phyloP scores from a whole-genome alignment of 768 basidiomycete genomes.

The Russula lepida region DNA sequence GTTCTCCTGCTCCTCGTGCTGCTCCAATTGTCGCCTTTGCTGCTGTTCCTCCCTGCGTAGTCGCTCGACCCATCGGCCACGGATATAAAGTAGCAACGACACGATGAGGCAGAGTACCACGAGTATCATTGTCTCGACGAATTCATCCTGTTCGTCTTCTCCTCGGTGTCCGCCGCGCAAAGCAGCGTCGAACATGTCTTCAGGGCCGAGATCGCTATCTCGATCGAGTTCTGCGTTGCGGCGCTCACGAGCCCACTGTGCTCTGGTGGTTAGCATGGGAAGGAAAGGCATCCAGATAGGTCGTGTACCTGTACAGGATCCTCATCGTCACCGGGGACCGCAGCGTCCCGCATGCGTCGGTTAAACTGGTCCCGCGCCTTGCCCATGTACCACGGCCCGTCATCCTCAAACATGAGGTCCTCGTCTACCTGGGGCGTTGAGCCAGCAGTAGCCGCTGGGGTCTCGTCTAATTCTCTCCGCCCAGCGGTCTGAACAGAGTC shows the following conservation, averaged over 20 bases:
- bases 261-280: background rate
- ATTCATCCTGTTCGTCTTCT: constrained; percentile 60
- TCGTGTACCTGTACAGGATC: constrained; percentile 57
- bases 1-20: constrained; percentile 24
- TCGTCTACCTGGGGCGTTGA: constrained; percentile 23
- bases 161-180: constrained; percentile 51
- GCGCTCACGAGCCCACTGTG: constrained; percentile 71
- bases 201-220: constrained; percentile 68
- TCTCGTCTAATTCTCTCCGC: constrained; percentile 18
- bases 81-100: constrained; percentile 67
- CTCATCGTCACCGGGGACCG: constrained; percentile 46
- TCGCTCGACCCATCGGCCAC: constrained; percentile 68
- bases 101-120: constrained; percentile 65
- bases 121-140: constrained; percentile 72
- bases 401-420: constrained; percentile 36
- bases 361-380: constrained; percentile 76
- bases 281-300: background rate
- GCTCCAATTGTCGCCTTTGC: constrained; percentile 35
- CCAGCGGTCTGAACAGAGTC: constrained; percentile 1
- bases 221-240: constrained; percentile 63
- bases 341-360: constrained; percentile 40
- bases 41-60: constrained; percentile 53
- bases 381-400: constrained; percentile 73
- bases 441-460: background rate
- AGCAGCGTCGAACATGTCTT: constrained; percentile 73